Percentiles rank a stretch among this genome's conserved stretches.
Evolutionary conservation across 2,329 filamentous ascomycete genomes (phyloP).

Genomic region (Cyanodermella asteris): DNA sequence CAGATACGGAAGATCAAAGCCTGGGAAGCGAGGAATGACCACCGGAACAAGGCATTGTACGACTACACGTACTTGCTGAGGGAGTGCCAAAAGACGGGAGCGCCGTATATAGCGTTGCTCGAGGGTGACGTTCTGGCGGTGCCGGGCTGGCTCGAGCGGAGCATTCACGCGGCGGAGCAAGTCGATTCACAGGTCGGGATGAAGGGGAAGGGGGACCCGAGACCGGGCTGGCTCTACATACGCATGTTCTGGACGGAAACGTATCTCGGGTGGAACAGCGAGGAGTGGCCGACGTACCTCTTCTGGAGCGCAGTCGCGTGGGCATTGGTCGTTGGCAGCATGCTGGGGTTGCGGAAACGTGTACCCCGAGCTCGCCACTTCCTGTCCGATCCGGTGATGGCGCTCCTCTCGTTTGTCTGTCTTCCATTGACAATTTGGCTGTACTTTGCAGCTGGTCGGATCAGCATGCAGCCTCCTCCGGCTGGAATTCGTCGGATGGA

Average conservation of each 20-base stretch:
- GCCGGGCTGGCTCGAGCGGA: slow-evolving; percentile 25
- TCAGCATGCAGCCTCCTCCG: slow-evolving; percentile 17
- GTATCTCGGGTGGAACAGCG: slow-evolving; percentile 23
- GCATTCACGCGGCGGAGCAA: slow-evolving; percentile 15
- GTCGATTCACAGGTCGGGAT: slow-evolving; percentile 10
- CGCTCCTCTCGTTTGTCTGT: slow-evolving; percentile 12
- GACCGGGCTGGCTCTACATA: slow-evolving; percentile 17
- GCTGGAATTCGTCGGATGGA: slow-evolving; percentile 20
- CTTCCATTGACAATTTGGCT: slow-evolving; percentile 14
- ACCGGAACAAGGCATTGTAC: slow-evolving; percentile 20
- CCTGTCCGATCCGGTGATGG: slow-evolving; percentile 10
- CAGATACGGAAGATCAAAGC: slow-evolving; percentile 15
- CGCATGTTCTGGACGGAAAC: slow-evolving; percentile 26
- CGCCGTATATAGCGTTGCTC: slow-evolving; percentile 21
- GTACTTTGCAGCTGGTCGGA: slow-evolving; percentile 21
- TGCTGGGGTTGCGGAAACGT: slow-evolving; percentile 7
- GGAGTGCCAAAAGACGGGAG: slow-evolving; percentile 16
- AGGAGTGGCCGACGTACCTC: slow-evolving; percentile 18
- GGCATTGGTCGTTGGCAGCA: slow-evolving; percentile 7
- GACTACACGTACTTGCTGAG: slow-evolving; percentile 23
- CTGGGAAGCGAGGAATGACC: slow-evolving; percentile 14
- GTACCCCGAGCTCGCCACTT: slow-evolving; percentile 3
- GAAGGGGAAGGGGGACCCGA: slow-evolving; percentile 1
- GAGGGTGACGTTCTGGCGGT: slow-evolving; percentile 26
- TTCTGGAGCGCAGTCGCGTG: slow-evolving; percentile 12